Evolutionary conservation across 1,284 basidiomycete species (phyloP).

Genomic region (Ceratobasidium sp.): DNA sequence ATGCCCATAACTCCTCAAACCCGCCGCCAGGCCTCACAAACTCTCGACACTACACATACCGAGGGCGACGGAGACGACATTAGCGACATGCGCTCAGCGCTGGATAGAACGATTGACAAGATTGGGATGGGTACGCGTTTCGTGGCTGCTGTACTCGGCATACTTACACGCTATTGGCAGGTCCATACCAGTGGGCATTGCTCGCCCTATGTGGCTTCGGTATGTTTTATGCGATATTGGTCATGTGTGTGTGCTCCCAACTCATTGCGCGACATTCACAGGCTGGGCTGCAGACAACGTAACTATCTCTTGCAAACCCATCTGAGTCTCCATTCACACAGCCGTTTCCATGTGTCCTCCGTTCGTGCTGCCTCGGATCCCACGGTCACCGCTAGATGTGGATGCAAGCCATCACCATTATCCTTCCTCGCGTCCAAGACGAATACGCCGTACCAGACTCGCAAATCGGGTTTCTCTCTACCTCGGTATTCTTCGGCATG

Average conservation of each 20-base stretch:
- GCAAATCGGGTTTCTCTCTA: slow-evolving; percentile 76
- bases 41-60: slow-evolving; percentile 2
- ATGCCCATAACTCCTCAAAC: slow-evolving; percentile 17
- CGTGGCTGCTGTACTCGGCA: not conserved
- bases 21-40: slow-evolving; percentile 37
- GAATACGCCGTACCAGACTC: slow-evolving; percentile 80
- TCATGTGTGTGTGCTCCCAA: slow-evolving; percentile 3
- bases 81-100: slow-evolving; percentile 40
- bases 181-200: slow-evolving; percentile 45
- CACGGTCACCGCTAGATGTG: slow-evolving; percentile 70
- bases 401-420: slow-evolving; percentile 87
- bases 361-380: not conserved
- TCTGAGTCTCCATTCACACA: slow-evolving; percentile 29
- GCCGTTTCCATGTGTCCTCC: slow-evolving; percentile 16
- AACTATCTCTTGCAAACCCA: slow-evolving; percentile 33
- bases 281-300: slow-evolving; percentile 47
- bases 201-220: slow-evolving; percentile 46
- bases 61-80: slow-evolving; percentile 30
- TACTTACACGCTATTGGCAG: slow-evolving; percentile 7
- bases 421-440: slow-evolving; percentile 88
- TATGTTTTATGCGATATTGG: slow-evolving; percentile 34
- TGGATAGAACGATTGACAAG: slow-evolving; percentile 45
- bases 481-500: slow-evolving; percentile 90
- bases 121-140: slow-evolving; percentile 46
- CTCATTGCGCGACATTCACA: slow-evolving; percentile 25